Percentiles rank a stretch among this genome's conserved stretches.
Conservation (phyloP, 257 asterid genomes). For the Nicotiana attenuata region DNA sequence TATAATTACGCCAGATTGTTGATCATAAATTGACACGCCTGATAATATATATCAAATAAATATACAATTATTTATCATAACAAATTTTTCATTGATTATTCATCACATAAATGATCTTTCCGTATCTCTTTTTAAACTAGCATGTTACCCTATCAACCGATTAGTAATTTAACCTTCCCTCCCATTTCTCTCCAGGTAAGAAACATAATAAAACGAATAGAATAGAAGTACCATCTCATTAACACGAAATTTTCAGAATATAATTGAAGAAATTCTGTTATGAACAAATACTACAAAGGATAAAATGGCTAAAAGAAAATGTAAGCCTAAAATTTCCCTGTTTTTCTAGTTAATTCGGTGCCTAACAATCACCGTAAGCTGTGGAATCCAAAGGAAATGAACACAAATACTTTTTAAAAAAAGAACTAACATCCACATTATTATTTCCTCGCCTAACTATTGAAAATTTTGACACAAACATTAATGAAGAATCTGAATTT, state of each 20-base stretch:
- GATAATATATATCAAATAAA: too few species aligned
- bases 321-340: background rate
- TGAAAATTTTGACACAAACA: constrained; percentile 8
- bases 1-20: too few species aligned
- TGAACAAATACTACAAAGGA: background rate
- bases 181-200: too few species aligned
- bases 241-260: background rate
- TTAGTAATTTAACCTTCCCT: too few species aligned
- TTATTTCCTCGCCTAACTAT: constrained; percentile 48
- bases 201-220: too few species aligned
- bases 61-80: too few species aligned
- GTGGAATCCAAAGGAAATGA: constrained; percentile 54
- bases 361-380: constrained; percentile 62
- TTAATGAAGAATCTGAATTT: constrained; percentile 18
- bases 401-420: constrained; percentile 48
- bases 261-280: background rate
- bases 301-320: too few species aligned
- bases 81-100: too few species aligned
- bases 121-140: too few species aligned
- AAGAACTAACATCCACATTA: constrained; percentile 38
- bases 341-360: constrained; percentile 4
- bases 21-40: background rate
- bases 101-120: too few species aligned
- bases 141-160: too few species aligned
- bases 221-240: background rate